phyloP scores from a whole-genome alignment of 2,329 filamentous ascomycete genomes.

The Nemania sp. region DNA sequence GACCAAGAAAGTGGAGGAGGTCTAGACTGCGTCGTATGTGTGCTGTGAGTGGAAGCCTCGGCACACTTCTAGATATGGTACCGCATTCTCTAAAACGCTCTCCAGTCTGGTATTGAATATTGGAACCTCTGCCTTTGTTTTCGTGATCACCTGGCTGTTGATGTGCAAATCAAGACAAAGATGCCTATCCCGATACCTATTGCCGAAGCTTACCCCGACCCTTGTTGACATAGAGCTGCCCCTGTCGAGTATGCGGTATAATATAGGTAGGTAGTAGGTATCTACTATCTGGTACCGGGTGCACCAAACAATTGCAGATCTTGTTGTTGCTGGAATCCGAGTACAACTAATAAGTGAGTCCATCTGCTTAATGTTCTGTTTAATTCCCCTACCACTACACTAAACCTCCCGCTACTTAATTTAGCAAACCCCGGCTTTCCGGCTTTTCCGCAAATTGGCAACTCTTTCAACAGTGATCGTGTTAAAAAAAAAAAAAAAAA shows the following conservation, averaged over 20 bases:
- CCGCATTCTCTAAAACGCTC: too few species aligned
- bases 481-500: too few species aligned
- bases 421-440: neutral
- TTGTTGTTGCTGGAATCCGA: too few species aligned
- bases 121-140: neutral
- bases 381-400: too few species aligned
- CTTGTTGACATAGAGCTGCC: neutral
- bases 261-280: neutral
- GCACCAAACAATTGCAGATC: too few species aligned
- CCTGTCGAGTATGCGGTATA: neutral
- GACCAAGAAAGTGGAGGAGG: too few species aligned
- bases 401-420: too few species aligned
- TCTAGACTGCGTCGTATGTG: too few species aligned
- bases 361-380: too few species aligned
- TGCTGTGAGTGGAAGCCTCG: too few species aligned
- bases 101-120: neutral
- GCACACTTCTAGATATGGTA: too few species aligned
- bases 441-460: slow-evolving; percentile 10
- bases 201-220: slow-evolving; percentile 1
- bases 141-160: neutral
- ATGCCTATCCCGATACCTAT: neutral
- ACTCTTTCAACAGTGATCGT: neutral
- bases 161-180: neutral
- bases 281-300: neutral
- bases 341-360: too few species aligned